Evolutionary conservation across 805 yeast species (phyloP).

Genomic region (Zygosaccharomyces lentus): DNA sequence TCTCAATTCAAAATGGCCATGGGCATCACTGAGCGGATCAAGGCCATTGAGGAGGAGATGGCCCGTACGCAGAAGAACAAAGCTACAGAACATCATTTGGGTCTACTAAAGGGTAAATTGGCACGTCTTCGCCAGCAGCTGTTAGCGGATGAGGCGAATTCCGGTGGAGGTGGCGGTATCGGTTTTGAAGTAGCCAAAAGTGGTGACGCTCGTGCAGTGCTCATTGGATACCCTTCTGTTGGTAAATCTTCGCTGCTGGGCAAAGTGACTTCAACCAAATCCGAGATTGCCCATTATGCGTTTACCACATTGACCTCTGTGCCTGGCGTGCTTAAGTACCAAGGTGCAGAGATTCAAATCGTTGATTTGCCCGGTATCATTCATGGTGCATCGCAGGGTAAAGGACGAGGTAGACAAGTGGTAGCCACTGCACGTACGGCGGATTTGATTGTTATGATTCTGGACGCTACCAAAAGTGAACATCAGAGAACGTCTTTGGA

Average conservation of each 20-base stretch:
- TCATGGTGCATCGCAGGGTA: slow-evolving; percentile 94
- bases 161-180: slow-evolving; percentile 69
- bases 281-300: slow-evolving; percentile 92
- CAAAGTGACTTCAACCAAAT: slow-evolving; percentile 86
- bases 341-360: slow-evolving; percentile 95
- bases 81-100: slow-evolving; percentile 96
- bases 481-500: slow-evolving; percentile 86
- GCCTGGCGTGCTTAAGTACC: slow-evolving; percentile 91
- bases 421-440: slow-evolving; percentile 95
- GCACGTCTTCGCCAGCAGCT: slow-evolving; percentile 90
- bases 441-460: slow-evolving; percentile 84
- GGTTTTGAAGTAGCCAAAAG: slow-evolving; percentile 94
- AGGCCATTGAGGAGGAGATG: slow-evolving; percentile 87
- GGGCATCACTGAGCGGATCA: slow-evolving; percentile 62
- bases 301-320: slow-evolving; percentile 96
- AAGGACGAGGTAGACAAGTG: slow-evolving; percentile 96
- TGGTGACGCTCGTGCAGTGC: slow-evolving; percentile 93
- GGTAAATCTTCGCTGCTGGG: slow-evolving; percentile 90
- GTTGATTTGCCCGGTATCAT: slow-evolving; percentile 98
- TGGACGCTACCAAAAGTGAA: slow-evolving; percentile 91
- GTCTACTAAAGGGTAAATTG: slow-evolving; percentile 87
- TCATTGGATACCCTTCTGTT: slow-evolving; percentile 96
- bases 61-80: slow-evolving; percentile 94
- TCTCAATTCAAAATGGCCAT: slow-evolving; percentile 16
- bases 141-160: slow-evolving; percentile 77